Percentiles rank a stretch among this genome's conserved stretches.
phyloP scores from a whole-genome alignment of 345 rosid species.

The Brassica carinata region DNA sequence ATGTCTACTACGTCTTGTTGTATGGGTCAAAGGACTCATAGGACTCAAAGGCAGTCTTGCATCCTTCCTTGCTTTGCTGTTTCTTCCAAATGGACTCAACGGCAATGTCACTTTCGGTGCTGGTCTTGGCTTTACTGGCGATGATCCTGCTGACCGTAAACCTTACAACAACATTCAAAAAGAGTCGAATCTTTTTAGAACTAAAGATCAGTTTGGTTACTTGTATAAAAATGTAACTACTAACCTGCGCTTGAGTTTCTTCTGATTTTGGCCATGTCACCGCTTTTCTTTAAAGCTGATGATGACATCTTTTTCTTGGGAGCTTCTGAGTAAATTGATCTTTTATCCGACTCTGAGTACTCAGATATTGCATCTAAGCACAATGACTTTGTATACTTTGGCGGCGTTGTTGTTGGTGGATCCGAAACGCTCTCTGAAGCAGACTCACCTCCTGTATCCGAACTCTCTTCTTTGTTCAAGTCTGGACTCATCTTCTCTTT shows the following conservation, averaged over 20 bases:
- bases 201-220: neutral
- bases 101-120: constrained; percentile 29
- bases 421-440: constrained; percentile 49
- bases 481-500: constrained; percentile 51
- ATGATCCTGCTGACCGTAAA: constrained; percentile 31
- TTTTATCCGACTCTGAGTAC: constrained; percentile 41
- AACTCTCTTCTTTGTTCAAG: constrained; percentile 38
- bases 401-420: constrained; percentile 41
- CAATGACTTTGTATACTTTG: constrained; percentile 49
- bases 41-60: constrained; percentile 32
- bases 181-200: neutral
- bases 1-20: constrained; percentile 46
- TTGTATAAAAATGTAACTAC: constrained; percentile 4
- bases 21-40: constrained; percentile 38
- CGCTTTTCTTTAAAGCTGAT: constrained; percentile 39
- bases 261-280: constrained; percentile 32
- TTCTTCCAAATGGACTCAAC: constrained; percentile 45
- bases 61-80: constrained; percentile 36
- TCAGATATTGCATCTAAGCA: constrained; percentile 49
- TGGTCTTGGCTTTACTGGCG: constrained; percentile 35
- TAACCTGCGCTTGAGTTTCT: constrained; percentile 49
- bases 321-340: constrained; percentile 39
- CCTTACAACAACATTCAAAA: constrained; percentile 25
- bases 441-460: constrained; percentile 43
- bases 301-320: constrained; percentile 39